Percentiles rank a stretch among this genome's conserved stretches.
phyloP scores from a whole-genome alignment of 2,329 filamentous ascomycete species.

The Tolypocladium pustulatum region DNA sequence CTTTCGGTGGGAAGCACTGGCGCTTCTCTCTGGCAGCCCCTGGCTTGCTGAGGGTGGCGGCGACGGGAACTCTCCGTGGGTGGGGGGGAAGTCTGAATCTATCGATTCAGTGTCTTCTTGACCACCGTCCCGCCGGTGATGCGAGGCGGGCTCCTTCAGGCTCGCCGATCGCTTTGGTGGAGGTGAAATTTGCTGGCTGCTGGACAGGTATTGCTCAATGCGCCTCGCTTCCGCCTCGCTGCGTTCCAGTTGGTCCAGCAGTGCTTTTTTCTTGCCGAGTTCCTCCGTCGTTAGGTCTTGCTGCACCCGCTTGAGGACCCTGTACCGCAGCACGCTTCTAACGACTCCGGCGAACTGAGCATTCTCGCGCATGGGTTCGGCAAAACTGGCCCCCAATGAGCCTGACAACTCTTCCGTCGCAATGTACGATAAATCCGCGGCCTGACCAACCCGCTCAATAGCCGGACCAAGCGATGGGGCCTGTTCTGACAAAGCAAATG shows the following conservation, averaged over 20 bases:
- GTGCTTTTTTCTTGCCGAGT: constrained; percentile 70
- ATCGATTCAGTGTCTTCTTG: constrained; percentile 78
- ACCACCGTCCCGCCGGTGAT: constrained; percentile 44
- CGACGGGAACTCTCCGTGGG: constrained; percentile 58
- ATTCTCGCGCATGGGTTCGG: constrained; percentile 95
- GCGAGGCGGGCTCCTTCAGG: constrained; percentile 37
- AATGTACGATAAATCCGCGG: constrained; percentile 91
- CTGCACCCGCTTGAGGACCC: constrained; percentile 88
- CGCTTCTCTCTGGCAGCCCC: constrained; percentile 48
- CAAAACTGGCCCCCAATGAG: constrained; percentile 84
- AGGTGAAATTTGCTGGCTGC: constrained; percentile 51
- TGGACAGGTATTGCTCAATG: constrained; percentile 84
- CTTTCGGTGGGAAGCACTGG: constrained; percentile 56
- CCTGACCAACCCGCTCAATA: constrained; percentile 90
- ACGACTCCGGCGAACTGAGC: constrained; percentile 96
- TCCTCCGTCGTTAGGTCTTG: constrained; percentile 97
- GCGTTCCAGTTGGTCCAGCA: constrained; percentile 81
- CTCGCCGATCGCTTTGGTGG: constrained; percentile 57
- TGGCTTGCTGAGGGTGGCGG: constrained; percentile 65
- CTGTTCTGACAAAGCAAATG: constrained; percentile 89
- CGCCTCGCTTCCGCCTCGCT: constrained; percentile 89
- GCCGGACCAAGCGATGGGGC: constrained; percentile 80
- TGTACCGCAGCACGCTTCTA: constrained; percentile 75
- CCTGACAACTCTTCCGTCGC: constrained; percentile 85
- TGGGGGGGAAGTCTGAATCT: constrained; percentile 92